phyloP scores from a whole-genome alignment of 2,329 filamentous ascomycete species.

The Pseudogymnoascus verrucosus region DNA sequence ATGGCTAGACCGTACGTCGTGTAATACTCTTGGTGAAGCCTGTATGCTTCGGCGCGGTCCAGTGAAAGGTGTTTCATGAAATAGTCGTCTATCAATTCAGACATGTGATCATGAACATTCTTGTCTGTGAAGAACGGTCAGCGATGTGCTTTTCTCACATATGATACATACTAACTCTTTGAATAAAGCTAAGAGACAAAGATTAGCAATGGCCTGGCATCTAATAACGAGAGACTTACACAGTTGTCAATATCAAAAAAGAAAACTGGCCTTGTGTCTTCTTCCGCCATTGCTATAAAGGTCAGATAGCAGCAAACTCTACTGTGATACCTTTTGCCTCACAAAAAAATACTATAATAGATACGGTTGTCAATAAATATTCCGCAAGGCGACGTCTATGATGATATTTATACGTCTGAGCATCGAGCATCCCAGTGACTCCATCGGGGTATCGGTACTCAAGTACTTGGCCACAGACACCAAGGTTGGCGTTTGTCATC shows the following conservation, averaged over 20 bases:
- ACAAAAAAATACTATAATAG: neutral
- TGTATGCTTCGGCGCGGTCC: conserved; percentile 67
- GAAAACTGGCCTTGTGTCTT: conserved; percentile 43
- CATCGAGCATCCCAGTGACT: neutral
- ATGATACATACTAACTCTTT: conserved; percentile 51
- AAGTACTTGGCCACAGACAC: neutral
- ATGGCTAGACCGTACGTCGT: conserved; percentile 95
- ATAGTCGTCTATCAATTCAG: conserved; percentile 58
- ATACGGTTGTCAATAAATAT: neutral
- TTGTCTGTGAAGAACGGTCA: conserved; percentile 42
- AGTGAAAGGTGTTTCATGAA: conserved; percentile 62
- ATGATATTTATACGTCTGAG: neutral
- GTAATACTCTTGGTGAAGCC: conserved; percentile 88
- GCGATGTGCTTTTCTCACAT: neutral
- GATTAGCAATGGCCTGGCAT: neutral
- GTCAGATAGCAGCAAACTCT: neutral
- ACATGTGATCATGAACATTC: conserved; percentile 85
- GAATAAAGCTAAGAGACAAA: conserved; percentile 58
- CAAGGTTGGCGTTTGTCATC: neutral
- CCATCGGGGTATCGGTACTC: neutral
- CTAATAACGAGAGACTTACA: conserved; percentile 36
- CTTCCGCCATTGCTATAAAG: neutral
- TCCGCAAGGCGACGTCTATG: neutral
- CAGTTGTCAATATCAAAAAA: conserved; percentile 98
- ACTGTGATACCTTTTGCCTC: neutral